Conservation (phyloP, 106 monocot species). For the Dendrobium officinale region DNA sequence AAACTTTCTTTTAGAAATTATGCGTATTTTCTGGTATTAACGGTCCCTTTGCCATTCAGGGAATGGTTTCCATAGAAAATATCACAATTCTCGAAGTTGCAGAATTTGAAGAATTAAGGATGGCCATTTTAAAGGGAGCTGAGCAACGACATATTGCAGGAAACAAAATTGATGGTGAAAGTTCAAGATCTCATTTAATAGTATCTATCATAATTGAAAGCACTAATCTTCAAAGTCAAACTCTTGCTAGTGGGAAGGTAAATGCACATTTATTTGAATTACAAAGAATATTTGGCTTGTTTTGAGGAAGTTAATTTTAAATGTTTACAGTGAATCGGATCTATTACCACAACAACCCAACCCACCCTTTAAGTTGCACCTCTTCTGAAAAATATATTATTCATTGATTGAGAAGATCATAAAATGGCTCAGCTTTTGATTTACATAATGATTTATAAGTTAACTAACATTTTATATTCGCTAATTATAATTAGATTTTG, state of each 20-base stretch:
- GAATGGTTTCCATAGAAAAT: constrained; percentile 89
- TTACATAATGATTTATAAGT: background rate
- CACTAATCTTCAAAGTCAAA: constrained; percentile 90
- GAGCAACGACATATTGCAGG: constrained; percentile 79
- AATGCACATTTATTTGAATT: background rate
- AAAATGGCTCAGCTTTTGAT: background rate
- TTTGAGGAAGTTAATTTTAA: background rate
- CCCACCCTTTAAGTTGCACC: too few species aligned
- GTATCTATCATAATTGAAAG: constrained; percentile 94
- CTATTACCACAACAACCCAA: too few species aligned
- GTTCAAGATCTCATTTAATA: constrained; percentile 94
- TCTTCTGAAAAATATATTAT: too few species aligned
- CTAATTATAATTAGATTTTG: too few species aligned
- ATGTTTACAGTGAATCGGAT: background rate
- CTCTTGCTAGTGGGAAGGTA: constrained; percentile 91
- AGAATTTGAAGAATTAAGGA: constrained; percentile 63
- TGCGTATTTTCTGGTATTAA: background rate
- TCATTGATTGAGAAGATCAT: background rate
- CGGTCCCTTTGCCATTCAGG: constrained; percentile 21
- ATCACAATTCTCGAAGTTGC: constrained; percentile 56
- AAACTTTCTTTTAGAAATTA: background rate
- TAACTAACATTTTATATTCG: background rate
- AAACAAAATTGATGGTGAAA: constrained; percentile 89
- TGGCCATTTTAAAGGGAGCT: constrained; percentile 60
- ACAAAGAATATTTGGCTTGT: background rate